Evolutionary conservation across 1,139 yeast genomes (phyloP), one percentile per base, ranked within the genome.

Genomic region (Dujonia santamariae): DNA sequence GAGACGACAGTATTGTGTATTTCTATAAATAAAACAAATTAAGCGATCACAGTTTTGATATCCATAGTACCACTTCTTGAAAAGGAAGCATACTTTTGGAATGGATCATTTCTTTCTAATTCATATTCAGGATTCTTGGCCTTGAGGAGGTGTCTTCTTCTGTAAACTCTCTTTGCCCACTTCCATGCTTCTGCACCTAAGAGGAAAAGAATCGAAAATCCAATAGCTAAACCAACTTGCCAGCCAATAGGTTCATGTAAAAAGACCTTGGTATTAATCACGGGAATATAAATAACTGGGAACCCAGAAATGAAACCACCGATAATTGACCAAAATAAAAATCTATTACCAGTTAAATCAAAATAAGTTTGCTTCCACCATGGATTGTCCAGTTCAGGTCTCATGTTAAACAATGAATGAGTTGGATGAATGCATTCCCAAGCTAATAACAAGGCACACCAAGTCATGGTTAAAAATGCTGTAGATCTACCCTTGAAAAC

Each of bases 231-330:
- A 2, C 87, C 95, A 95, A 95, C 86, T 62, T 86, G 96, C 63
- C 80, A 81, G 3, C 81, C 74, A 43, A 86, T 85, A 5, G 83
- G 78, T 11, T 63, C 70, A 54, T 87, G 96, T 48, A 82, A 67
- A 54, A 87, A 87, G 11, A 87, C 96, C 44, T 75, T 73, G 36
- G 71, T 64, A 57, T 87, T 87, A 50, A 87, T 85, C 17, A 85
- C 96, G 1, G 96, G 96, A 46, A 87, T 86, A 59, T 86, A 86
- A 27, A 86, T 76, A 23, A 85, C 83, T 19, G 96, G 96, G 72
- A 87, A 82, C 7, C 84, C 82, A 1, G 88, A 69, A 13, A 75
- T 56, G 46, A 83, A 75, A 1, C 95, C 96, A 20, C 76, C 68
- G 32, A 84, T 53, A 30, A 87, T 78, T 0, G 96, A 85, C 92